Conservation (phyloP, 345 rosid species). For the Iberis pinnata region DNA sequence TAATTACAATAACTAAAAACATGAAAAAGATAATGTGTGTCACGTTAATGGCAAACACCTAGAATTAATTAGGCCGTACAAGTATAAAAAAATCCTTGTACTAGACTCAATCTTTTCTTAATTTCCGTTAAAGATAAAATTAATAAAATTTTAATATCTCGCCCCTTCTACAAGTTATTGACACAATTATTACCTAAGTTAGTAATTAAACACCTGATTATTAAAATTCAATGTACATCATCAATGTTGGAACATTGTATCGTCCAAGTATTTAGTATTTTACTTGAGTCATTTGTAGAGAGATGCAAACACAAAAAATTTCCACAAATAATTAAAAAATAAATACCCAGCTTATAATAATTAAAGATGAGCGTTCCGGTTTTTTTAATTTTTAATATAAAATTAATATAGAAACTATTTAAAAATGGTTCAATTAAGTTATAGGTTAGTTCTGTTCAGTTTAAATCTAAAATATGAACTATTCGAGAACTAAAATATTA, state of each 20-base stretch:
- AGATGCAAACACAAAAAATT: no score
- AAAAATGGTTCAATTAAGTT: no score
- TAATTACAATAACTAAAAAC: background rate
- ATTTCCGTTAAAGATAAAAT: no score
- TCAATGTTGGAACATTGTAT: conserved; percentile 21
- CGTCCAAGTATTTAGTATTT: background rate
- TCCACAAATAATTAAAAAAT: no score
- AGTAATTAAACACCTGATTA: background rate
- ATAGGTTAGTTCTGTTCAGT: no score
- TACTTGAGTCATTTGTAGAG: no score
- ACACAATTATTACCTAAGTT: conserved; percentile 17
- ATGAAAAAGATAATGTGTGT: conserved; percentile 3
- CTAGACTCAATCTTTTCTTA: background rate
- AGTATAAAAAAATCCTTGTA: background rate
- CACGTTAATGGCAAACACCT: conserved; percentile 25
- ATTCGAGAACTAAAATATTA: no score
- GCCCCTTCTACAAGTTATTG: conserved; percentile 24
- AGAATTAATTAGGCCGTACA: conserved; percentile 13
- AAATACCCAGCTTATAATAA: no score
- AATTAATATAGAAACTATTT: no score
- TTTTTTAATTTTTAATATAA: no score
- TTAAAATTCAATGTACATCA: conserved; percentile 5
- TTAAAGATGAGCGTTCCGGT: no score
- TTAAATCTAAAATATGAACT: no score
- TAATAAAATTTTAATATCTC: conserved; percentile 3